Base-by-base conservation (phyloP, 1,284 basidiomycete genomes). In the Puccinia horiana region DNA sequence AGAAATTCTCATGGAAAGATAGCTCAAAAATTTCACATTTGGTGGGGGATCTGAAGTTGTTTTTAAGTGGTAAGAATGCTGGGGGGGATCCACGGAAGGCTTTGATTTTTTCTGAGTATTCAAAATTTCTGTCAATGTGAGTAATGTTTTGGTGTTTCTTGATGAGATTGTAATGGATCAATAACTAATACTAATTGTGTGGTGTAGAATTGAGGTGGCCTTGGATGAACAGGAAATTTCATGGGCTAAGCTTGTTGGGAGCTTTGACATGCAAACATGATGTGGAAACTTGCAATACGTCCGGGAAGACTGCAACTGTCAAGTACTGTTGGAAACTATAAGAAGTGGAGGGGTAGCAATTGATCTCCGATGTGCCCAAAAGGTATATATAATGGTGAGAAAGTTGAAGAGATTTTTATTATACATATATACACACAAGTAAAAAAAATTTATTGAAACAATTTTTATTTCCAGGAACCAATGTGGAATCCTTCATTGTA, bases 11-110 rank as follows among this genome's bases (percentile, higher is more conserved):
- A 2, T 69, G 67, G 67, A 47, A 44, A 26, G 67, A 69, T 16
- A 69, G 42, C 16, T 69, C 67, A 1, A 69, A 69, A 23, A 69
- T 69, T 47, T 40, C 47, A 29, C 37, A 69, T 69, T 26, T 69
- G 67, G 26, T 69, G 6, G 23, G 20, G 9, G 67, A 69, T 32
- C 14, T 69, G 11, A 44, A 47, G 40, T n/a, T 6, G 1, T 72
- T 72, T 11, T n/a, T 72, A 9, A n/a, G n/a, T n/a, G 16, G 42
- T 0, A n/a, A n/a, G n/a, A n/a, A n/a, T n/a, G n/a, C n/a, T n/a
- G 18, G 69, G 29, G 69, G 69, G 18, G 23, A 6, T 42, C 12
- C 2, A 6, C 16, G 23, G 14, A 9, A 32, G 23, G 67, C 40
- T 14, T 37, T 70, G 23, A 37, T 70, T 5, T 70, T 70, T 44